Conservation (phyloP, 116 monocot species). For the Posidonia oceanica region DNA sequence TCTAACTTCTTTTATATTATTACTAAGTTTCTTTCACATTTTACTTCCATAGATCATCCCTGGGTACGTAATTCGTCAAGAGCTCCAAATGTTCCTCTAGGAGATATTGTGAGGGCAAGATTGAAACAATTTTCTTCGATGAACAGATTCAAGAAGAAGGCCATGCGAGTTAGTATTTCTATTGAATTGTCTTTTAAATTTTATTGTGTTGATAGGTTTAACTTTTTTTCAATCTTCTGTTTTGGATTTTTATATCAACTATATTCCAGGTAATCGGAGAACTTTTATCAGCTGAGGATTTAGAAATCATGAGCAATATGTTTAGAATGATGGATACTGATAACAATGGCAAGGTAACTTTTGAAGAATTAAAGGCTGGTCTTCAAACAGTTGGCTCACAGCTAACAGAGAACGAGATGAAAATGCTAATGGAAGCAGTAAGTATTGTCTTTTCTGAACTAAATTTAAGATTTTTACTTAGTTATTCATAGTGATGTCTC, state of each 20-base stretch:
- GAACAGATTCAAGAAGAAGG: constrained; percentile 89
- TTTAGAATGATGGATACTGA: constrained; percentile 63
- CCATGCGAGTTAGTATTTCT: constrained; percentile 35
- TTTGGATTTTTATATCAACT: not conserved
- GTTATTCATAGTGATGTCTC: too few relatives aligned
- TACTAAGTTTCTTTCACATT: not conserved
- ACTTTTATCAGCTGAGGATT: constrained; percentile 55
- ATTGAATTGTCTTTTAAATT: not conserved
- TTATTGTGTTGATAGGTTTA: not conserved
- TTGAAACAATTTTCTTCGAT: constrained; percentile 68
- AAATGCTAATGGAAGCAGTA: constrained; percentile 77
- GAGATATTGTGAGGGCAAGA: constrained; percentile 54
- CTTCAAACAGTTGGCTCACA: constrained; percentile 62
- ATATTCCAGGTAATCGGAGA: constrained; percentile 58
- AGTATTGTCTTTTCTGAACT: constrained; percentile 7
- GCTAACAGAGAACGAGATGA: constrained; percentile 55
- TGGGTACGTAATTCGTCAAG: constrained; percentile 51
- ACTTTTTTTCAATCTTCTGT: not conserved
- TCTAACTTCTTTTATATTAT: not conserved
- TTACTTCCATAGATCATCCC: constrained; percentile 47
- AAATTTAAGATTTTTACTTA: too few relatives aligned
- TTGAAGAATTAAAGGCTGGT: constrained; percentile 62
- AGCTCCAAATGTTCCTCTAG: constrained; percentile 61
- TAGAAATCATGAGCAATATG: constrained; percentile 57
- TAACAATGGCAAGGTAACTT: constrained; percentile 55